Percentiles rank a stretch among this genome's conserved stretches.
Evolutionary conservation across 163 green algal genomes (phyloP).

Genomic region (Coccomyxa subellipsoidea): DNA sequence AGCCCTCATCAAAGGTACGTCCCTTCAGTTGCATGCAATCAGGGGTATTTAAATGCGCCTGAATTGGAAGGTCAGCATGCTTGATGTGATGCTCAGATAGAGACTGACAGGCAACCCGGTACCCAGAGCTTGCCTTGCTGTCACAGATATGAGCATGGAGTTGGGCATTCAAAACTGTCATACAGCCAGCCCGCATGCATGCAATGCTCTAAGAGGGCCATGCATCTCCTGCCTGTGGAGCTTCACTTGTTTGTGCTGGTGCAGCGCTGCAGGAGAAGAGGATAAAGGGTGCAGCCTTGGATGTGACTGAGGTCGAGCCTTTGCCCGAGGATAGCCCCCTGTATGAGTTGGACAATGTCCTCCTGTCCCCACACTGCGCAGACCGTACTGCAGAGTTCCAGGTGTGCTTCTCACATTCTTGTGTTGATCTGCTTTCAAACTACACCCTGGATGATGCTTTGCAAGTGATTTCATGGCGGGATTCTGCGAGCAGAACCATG

Average conservation of each 20-base stretch:
- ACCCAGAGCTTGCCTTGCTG: no score
- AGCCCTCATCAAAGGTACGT: slow-evolving; percentile 62
- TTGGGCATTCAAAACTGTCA: no score
- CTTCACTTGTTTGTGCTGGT: not conserved
- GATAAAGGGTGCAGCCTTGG: slow-evolving; percentile 76
- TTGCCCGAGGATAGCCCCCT: slow-evolving; percentile 66
- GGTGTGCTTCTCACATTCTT: not conserved
- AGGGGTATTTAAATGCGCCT: not conserved
- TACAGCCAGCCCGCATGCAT: no score
- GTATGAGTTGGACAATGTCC: slow-evolving; percentile 73
- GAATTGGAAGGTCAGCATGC: not conserved
- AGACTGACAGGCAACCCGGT: no score
- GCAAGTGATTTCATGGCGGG: not conserved
- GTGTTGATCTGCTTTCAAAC: not conserved
- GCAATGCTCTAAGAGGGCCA: no score
- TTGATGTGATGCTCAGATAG: no score
- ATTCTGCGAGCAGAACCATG: not conserved
- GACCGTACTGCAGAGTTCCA: slow-evolving; percentile 61
- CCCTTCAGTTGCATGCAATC: not conserved
- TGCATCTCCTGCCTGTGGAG: no score
- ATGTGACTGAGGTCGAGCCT: slow-evolving; percentile 81
- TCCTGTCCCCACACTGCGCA: slow-evolving; percentile 76
- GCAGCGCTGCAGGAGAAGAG: slow-evolving; percentile 43
- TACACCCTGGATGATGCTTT: not conserved
- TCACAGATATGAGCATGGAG: no score